Evolutionary conservation across 108 stramenopile species (phyloP).

Genomic region (Nitzschia palea): DNA sequence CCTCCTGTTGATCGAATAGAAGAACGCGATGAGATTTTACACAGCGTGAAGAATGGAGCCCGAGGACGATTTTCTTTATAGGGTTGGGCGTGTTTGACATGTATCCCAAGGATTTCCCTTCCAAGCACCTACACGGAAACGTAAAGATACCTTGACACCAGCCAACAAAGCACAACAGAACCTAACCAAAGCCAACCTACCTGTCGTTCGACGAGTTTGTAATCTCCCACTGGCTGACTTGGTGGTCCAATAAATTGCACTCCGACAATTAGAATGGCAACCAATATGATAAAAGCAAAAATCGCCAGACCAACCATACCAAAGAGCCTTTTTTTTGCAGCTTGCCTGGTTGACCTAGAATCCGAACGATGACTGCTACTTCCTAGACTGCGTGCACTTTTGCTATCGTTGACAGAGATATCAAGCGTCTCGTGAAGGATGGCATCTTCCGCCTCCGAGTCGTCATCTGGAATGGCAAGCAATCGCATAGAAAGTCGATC

Average conservation of each 20-base stretch:
- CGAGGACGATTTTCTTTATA: no score
- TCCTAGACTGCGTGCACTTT: background rate
- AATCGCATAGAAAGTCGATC: slow-evolving; percentile 38
- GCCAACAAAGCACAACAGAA: background rate
- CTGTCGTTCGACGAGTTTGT: slow-evolving; percentile 75
- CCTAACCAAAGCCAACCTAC: slow-evolving; percentile 17
- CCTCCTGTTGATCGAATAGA: slow-evolving; percentile 37
- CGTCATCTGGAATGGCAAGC: slow-evolving; percentile 32
- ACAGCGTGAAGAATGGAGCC: no score
- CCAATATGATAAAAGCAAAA: slow-evolving; percentile 19
- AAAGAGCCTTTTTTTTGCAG: slow-evolving; percentile 2
- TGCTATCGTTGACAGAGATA: background rate
- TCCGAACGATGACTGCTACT: background rate
- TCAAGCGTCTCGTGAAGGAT: slow-evolving; percentile 32
- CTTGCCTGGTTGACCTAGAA: slow-evolving; percentile 6
- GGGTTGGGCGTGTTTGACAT: no score
- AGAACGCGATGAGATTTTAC: no score
- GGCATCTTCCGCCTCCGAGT: slow-evolving; percentile 29
- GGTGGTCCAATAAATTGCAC: slow-evolving; percentile 66
- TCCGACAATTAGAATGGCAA: slow-evolving; percentile 18
- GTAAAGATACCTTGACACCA: background rate
- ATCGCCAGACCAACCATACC: slow-evolving; percentile 20
- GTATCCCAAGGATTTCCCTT: no score
- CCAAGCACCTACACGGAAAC: no score
- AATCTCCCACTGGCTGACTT: slow-evolving; percentile 71